phyloP scores from a whole-genome alignment of 208 protist genomes.

The Leptomonas pyrrhocoris region DNA sequence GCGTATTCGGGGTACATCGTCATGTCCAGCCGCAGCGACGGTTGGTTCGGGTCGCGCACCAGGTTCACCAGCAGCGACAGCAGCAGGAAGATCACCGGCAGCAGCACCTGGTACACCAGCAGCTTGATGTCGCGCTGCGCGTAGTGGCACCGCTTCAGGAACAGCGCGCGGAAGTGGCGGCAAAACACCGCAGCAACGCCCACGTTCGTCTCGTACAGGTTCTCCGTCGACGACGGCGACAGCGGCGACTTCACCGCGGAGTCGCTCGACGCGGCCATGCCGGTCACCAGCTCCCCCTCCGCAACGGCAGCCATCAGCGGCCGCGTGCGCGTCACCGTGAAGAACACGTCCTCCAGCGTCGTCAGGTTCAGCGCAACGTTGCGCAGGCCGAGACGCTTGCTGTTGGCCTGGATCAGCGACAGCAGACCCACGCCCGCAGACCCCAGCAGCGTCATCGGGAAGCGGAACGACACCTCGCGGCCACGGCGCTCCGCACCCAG shows the following conservation, averaged over 20 bases:
- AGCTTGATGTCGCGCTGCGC: constrained; percentile 73
- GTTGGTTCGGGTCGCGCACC: constrained; percentile 56
- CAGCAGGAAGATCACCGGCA: constrained; percentile 74
- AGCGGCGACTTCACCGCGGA: not conserved
- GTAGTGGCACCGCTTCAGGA: constrained; percentile 77
- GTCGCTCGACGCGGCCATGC: constrained; percentile 6
- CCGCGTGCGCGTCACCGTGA: constrained; percentile 36
- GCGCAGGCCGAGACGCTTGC: constrained; percentile 47
- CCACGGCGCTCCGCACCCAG: constrained; percentile 69
- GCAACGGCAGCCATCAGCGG: constrained; percentile 17
- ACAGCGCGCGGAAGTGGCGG: constrained; percentile 70
- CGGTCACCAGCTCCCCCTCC: constrained; percentile 16
- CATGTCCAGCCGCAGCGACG: constrained; percentile 60
- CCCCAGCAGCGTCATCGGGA: constrained; percentile 59
- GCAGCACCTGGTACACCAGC: constrained; percentile 73
- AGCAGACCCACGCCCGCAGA: constrained; percentile 52
- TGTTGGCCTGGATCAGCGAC: constrained; percentile 38
- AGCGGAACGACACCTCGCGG: constrained; percentile 72
- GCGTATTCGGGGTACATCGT: constrained; percentile 65
- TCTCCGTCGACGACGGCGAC: not conserved
- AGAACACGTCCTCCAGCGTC: constrained; percentile 87
- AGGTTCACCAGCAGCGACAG: constrained; percentile 76
- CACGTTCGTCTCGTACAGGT: constrained; percentile 34
- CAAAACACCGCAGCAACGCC: constrained; percentile 37
- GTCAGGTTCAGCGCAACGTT: constrained; percentile 69